These are phyloP conservation scores for Tuber aestivum DNA, from an alignment of 495 filamentous ascomycete genomes.

Conservation along the genomic window DNA sequence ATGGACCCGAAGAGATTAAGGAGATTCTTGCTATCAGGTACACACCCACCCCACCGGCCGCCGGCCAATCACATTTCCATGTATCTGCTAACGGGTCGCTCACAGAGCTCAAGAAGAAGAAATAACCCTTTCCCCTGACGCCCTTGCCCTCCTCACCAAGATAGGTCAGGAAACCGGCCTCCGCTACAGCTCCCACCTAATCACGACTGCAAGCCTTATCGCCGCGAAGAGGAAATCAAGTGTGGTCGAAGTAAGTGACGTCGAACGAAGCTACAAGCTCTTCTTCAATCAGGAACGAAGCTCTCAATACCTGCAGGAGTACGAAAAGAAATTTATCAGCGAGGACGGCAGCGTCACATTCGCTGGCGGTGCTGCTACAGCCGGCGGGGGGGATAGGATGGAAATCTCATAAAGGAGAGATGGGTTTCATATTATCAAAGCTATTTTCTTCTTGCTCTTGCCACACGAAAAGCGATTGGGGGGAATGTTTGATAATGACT, in stretches of 20 bases:
- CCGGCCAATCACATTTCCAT: background rate
- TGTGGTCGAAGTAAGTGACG: slow-evolving; percentile 78
- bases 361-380: slow-evolving; percentile 48
- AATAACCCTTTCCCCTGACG: slow-evolving; percentile 80
- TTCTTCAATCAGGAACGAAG: slow-evolving; percentile 87
- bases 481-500: background rate
- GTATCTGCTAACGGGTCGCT: background rate
- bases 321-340: slow-evolving; percentile 87
- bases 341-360: slow-evolving; percentile 75
- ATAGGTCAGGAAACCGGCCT: slow-evolving; percentile 90
- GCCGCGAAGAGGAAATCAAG: slow-evolving; percentile 64
- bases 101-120: slow-evolving; percentile 83
- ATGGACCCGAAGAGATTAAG: slow-evolving; percentile 74
- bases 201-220: slow-evolving; percentile 83
- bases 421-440: background rate
- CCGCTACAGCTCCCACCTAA: slow-evolving; percentile 89
- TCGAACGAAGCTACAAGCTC: slow-evolving; percentile 83
- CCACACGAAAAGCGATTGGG: background rate
- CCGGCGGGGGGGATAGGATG: slow-evolving; percentile 71
- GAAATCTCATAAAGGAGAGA: slow-evolving; percentile 57
- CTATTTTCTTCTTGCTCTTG: background rate
- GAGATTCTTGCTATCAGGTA: slow-evolving; percentile 72
- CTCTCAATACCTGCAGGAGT: slow-evolving; percentile 81
- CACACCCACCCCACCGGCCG: background rate
- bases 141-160: slow-evolving; percentile 85